Base-by-base conservation (phyloP, 2,329 filamentous ascomycete species). In the Diaporthe sp. region DNA sequence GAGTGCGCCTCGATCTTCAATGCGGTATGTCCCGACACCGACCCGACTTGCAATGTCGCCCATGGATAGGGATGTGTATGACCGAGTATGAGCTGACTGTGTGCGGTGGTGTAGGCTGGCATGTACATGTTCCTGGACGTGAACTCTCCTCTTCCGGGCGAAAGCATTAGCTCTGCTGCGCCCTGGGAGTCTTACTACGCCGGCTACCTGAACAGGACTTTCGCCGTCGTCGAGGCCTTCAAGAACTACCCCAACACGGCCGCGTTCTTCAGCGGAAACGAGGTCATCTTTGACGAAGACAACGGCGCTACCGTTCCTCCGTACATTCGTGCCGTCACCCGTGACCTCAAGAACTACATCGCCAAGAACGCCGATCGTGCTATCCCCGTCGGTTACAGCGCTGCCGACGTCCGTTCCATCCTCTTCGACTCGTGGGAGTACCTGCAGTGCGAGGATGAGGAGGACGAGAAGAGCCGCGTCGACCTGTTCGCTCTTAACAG, bases 291-390 rank as follows among this genome's bases (percentile, higher is more conserved):
- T 83, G 87, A 92, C 78, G 86, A 90, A 70, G 82, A 87, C 60
- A 92, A 90, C 51, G 92, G 90, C 77, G 84, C 87, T 72, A 84
- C 83, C 72, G 91, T 91, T 47, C 93, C 93, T 57, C 92, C 91
- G n/a, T 96, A 94, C 83, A 87, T 93, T 79, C 89, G 92, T 84
- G 94, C 94, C 77, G 91, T 95, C 78, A 95, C 93, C 63, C 92
- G 94, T 81, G 94, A 96, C 84, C 88, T 96, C 83, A 95, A 94
- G 88, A 93, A 92, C 82, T 96, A 96, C 87, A 92, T 95, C 85
- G 90, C 92, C 85, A 92, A 92, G 81, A 91, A 94, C 81, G 86
- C 90, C 76, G 88, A 91, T 81, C 93, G 94, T 79, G 80, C 85
- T 76, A 94, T 96, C 78, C 94, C 94, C 31, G 93, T 95, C 75